A percentile compares a stretch with the other conserved stretches of the same genome.
Conservation (phyloP, 805 yeast genomes). For the Isabelozyma pseudorhagii region DNA sequence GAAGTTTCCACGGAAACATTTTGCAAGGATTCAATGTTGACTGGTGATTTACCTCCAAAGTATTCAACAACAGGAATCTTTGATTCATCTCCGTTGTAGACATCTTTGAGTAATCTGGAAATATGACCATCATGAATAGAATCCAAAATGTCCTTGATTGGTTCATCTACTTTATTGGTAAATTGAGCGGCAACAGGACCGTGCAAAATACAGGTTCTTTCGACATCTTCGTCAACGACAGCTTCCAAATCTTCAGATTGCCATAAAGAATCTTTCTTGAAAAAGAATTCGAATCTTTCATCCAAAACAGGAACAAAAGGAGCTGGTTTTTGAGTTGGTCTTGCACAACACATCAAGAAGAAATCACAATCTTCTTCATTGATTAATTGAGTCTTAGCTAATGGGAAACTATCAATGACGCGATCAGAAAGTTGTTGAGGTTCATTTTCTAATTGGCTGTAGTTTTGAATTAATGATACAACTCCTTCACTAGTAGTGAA, state of each 20-base stretch:
- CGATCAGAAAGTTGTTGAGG: conserved; percentile 62
- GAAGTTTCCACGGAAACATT: conserved; percentile 33
- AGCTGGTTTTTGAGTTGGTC: conserved; percentile 92
- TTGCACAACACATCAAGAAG: conserved; percentile 79
- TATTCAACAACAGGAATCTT: conserved; percentile 86
- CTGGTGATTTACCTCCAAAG: conserved; percentile 64
- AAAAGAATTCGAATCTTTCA: conserved; percentile 90
- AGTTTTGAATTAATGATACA: conserved; percentile 71
- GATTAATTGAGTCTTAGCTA: conserved; percentile 74
- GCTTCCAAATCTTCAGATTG: conserved; percentile 97
- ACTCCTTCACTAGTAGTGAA: conserved; percentile 57
- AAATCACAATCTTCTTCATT: conserved; percentile 94
- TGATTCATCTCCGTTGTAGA: conserved; percentile 66
- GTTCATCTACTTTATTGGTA: conserved; percentile 85
- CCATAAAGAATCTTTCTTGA: conserved; percentile 99
- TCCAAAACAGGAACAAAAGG: conserved; percentile 96
- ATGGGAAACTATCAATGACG: conserved; percentile 68
- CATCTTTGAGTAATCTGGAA: conserved; percentile 59
- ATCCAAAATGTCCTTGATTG: conserved; percentile 87
- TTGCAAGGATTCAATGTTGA: conserved; percentile 20
- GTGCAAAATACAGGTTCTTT: conserved; percentile 97
- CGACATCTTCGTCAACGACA: conserved; percentile 93
- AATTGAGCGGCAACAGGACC: conserved; percentile 98
- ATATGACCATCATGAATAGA: conserved; percentile 89
- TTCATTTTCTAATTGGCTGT: conserved; percentile 53